Conservation (phyloP, 1,139 yeast species). For the Zygosaccharomyces sapae region DNA sequence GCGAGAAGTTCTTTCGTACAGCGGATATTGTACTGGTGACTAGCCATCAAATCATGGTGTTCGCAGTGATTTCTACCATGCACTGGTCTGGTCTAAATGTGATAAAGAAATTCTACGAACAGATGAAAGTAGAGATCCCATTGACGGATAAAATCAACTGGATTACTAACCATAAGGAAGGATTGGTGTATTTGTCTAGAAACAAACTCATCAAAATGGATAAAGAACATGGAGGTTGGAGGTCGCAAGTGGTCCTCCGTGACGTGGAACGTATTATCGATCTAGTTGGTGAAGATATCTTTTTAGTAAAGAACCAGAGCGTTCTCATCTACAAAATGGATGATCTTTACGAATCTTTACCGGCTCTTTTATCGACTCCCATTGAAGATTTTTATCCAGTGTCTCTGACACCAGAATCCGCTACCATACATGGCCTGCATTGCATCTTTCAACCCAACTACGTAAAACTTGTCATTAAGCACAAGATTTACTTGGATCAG, state of each 20-base stretch:
- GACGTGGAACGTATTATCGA: conserved; percentile 33
- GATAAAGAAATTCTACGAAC: conserved; percentile 28
- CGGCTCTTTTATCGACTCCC: conserved; percentile 16
- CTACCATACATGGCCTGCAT: conserved; percentile 29
- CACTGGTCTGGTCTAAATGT: conserved; percentile 26
- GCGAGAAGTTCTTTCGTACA: conserved; percentile 27
- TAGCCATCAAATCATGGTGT: conserved; percentile 16
- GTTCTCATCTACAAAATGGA: conserved; percentile 22
- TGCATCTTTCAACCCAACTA: conserved; percentile 20
- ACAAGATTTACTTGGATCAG: conserved; percentile 32
- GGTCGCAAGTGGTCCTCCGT: conserved; percentile 17
- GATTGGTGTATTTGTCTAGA: conserved; percentile 24
- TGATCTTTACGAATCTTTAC: conserved; percentile 25
- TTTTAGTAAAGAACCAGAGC: conserved; percentile 21
- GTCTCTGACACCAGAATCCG: conserved; percentile 28
- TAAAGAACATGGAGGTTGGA: conserved; percentile 18
- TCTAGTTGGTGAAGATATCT: conserved; percentile 24
- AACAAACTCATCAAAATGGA: conserved; percentile 22
- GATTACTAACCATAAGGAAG: conserved; percentile 27
- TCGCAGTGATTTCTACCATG: conserved; percentile 29
- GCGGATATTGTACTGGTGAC: conserved; percentile 30
- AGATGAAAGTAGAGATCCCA: conserved; percentile 21
- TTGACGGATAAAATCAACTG: conserved; percentile 21
- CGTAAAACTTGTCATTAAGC: conserved; percentile 25
- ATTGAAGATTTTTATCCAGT: conserved; percentile 32